A percentile compares a stretch with the other conserved stretches of the same genome.
phyloP scores from a whole-genome alignment of 2,329 filamentous ascomycete species.

The Leptographium galeiforme region DNA sequence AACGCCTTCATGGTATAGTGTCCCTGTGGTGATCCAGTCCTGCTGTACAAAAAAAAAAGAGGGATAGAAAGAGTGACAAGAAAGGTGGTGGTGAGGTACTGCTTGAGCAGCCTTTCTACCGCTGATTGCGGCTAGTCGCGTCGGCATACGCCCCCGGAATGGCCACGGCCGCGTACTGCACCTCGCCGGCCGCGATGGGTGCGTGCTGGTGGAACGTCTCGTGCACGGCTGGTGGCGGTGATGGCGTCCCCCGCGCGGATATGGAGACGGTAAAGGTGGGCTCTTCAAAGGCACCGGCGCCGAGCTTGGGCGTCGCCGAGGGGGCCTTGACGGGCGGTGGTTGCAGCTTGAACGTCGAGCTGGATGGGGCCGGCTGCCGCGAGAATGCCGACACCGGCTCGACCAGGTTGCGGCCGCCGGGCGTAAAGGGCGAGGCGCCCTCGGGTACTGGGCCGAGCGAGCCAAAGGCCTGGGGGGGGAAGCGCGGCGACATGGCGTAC shows the following conservation, averaged over 20 bases:
- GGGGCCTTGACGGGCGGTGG: slow-evolving; percentile 69
- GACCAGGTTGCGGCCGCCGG: slow-evolving; percentile 36
- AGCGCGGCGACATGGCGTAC: slow-evolving; percentile 45
- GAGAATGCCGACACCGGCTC: slow-evolving; percentile 52
- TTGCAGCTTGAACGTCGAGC: slow-evolving; percentile 59
- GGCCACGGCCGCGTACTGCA: slow-evolving; percentile 71
- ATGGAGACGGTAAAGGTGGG: not conserved
- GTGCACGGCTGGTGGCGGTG: slow-evolving; percentile 15
- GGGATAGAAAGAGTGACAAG: slow-evolving; percentile 12
- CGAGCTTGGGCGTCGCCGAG: slow-evolving; percentile 58
- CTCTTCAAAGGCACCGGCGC: slow-evolving; percentile 44
- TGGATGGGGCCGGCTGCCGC: slow-evolving; percentile 29
- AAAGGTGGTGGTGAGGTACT: not conserved
- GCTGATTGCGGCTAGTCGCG: slow-evolving; percentile 38
- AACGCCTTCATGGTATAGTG: slow-evolving; percentile 2
- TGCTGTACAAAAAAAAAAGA: slow-evolving; percentile 6
- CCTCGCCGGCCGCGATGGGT: slow-evolving; percentile 62
- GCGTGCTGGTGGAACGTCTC: slow-evolving; percentile 49
- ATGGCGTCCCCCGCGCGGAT: slow-evolving; percentile 11
- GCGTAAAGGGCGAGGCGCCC: slow-evolving; percentile 33
- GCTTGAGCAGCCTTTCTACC: not conserved
- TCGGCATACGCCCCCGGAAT: slow-evolving; percentile 74
- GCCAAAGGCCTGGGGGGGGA: slow-evolving; percentile 43
- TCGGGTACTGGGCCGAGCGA: slow-evolving; percentile 23
- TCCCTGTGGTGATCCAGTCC: slow-evolving; percentile 3